Base-by-base conservation (phyloP, 495 filamentous ascomycete genomes). In the Aspergillus affinis region DNA sequence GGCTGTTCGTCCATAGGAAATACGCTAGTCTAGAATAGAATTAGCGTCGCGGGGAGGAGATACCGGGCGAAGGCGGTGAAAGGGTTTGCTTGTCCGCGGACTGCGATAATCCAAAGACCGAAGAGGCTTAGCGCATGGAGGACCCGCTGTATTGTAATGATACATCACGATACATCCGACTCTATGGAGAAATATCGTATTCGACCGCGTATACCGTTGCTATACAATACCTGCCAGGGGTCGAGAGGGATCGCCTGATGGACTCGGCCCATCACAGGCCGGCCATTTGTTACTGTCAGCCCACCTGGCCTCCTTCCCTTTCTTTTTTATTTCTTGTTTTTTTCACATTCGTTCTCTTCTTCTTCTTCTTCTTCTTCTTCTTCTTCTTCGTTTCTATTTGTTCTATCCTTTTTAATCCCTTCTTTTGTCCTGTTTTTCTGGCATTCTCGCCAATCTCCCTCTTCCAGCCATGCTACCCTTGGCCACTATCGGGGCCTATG, bases 401-500 rank as follows among this genome's bases (percentile, higher is more conserved):
- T 17, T 41, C 15, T 4, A 12, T 15, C 12, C 12, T 1, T 41
- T 41, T 17, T 17, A 13, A 41, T 41, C 13, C 36, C 36, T 41
- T 17, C 36, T 32, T 32, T 7, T 48, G 23, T 2, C 41, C 44
- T 48, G 7, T 30, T 27, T 44, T 12, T 32, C n/a, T 23, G 13
- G 21, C 15, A 20, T 26, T 23, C 6, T 12, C 15, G 15, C 44
- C 18, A 13, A 18, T 26, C 6, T 7, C 6, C 6, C 26, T n/a
- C 46, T 27, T 21, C 17, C 36, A 45, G 58, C 26, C 13, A 67
- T 67, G 65, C 30, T 60, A n/a, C 65, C 59, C 32, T 56, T 62
- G 17, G 32, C 30, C 7, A 46, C 62, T 54, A 32, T 54, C 41
- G 48, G 54, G 46, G 23, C 51, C 59, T 78, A 75, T 54, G 68